These are phyloP conservation scores for Globisporangium middletonii DNA, from an alignment of 352 stramenopile genomes.

Conservation along the genomic window DNA sequence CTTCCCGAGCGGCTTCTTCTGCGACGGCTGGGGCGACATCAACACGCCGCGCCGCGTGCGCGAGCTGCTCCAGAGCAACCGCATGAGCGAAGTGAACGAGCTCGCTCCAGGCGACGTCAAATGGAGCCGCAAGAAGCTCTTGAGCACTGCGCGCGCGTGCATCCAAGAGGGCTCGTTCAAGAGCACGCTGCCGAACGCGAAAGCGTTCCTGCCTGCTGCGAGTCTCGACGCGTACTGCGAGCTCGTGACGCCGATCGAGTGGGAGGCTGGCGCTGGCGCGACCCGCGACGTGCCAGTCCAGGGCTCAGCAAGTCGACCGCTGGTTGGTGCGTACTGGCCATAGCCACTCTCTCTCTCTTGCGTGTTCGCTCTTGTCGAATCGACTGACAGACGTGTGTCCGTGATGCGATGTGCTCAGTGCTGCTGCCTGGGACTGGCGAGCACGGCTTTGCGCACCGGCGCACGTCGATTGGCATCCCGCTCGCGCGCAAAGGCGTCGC, in stretches of 20 bases:
- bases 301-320: conserved; percentile 19
- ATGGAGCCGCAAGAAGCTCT: conserved; percentile 22
- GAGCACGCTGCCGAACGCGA: conserved; percentile 53
- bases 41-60: conserved; percentile 48
- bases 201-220: conserved; percentile 40
- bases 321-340: conserved; percentile 13
- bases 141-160: conserved; percentile 30
- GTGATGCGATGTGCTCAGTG: conserved; percentile 17
- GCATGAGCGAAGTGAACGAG: conserved; percentile 47
- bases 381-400: not conserved
- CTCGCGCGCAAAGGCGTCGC: conserved; percentile 56
- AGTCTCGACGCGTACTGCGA: conserved; percentile 65
- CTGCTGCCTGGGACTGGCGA: conserved; percentile 68
- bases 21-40: conserved; percentile 73
- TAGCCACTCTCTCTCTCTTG: not conserved
- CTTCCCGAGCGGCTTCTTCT: conserved; percentile 79
- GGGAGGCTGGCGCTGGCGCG: conserved; percentile 15
- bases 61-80: conserved; percentile 52
- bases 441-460: conserved; percentile 72
- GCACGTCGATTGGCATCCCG: conserved; percentile 52
- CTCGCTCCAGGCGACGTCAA: conserved; percentile 23
- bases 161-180: conserved; percentile 47
- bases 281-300: conserved; percentile 11
- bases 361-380: not conserved
- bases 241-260: conserved; percentile 58